Base-by-base conservation (phyloP, 2,329 filamentous ascomycete genomes). In the Westerdykella sp. region DNA sequence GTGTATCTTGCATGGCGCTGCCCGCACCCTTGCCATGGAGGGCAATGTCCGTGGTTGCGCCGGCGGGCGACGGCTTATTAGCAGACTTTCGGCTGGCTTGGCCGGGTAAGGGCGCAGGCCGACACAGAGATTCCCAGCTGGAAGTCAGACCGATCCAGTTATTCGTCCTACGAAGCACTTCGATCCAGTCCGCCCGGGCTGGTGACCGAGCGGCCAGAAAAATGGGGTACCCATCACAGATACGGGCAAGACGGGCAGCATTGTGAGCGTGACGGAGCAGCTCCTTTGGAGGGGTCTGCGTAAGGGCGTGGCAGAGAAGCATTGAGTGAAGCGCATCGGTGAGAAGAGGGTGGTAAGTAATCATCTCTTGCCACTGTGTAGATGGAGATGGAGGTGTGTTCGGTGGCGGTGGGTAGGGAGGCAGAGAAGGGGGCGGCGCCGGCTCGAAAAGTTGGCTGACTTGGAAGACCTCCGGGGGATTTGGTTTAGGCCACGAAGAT, bases 281-380 rank as follows among this genome's bases (percentile, higher is more conserved):
- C 62, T 93, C 87, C 54, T 85, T 87, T 10, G 79, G 66, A 0
- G 86, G 85, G 0, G 87, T 94, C 65, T 91, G 87, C 6, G 87
- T 69, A 9, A 94, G 78, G n/a, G 79, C 78, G 65, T 94, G 87
- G 52, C 83, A 85, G 34, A 94, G 77, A 7, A 94, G 78, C 1
- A 93, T 68, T 4, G 81, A 83, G 63, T 94, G 87, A 0, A 94
- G 75, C 1, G 84, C 84, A 51, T 94, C 87, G 6, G 81, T 81
- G 10, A 94, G 73, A 7, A 93, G 75, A 0, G 87, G 88, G 56
- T 94, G 87, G 61, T 87, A 93, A 1, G 86, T 93, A 22, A 87
- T 75, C 34, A 77, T 76, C 67, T 88, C 85, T 35, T 78, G 73
- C 41, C 69, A 73, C 43, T 74, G 70, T 10, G 69, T 62, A 37